These are phyloP conservation scores for Trichophyton schoenleinii DNA, from an alignment of 2,329 filamentous ascomycete genomes.

Conservation along the genomic window DNA sequence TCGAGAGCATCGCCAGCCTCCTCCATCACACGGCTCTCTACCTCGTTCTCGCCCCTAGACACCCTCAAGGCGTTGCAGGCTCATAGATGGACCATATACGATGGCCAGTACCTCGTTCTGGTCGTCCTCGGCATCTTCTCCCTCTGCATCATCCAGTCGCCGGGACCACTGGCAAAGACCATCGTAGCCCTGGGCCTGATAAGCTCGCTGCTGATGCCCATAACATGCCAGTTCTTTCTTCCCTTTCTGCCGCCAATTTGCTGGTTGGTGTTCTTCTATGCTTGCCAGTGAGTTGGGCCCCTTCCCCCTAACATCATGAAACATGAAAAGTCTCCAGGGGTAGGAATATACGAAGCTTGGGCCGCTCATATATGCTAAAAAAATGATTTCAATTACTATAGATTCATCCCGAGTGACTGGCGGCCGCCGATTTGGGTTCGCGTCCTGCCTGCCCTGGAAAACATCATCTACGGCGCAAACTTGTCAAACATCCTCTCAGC, in stretches of 20 bases:
- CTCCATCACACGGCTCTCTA: constrained; percentile 63
- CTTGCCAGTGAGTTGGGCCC: constrained; percentile 61
- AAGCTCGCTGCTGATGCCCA: constrained; percentile 62
- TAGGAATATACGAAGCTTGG: background rate
- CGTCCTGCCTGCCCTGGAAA: constrained; percentile 84
- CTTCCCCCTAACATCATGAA: no score
- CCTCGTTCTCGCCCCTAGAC: constrained; percentile 67
- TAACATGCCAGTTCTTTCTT: constrained; percentile 81
- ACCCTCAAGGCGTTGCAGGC: constrained; percentile 62
- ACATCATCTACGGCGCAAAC: constrained; percentile 91
- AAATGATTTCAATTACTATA: constrained; percentile 25
- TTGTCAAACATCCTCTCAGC: constrained; percentile 90
- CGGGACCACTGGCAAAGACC: constrained; percentile 67
- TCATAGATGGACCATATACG: constrained; percentile 69
- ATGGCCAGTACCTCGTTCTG: constrained; percentile 71
- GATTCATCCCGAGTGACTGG: constrained; percentile 80
- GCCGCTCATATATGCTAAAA: background rate
- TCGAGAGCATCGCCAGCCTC: constrained; percentile 55
- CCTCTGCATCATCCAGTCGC: constrained; percentile 64
- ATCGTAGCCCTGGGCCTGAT: constrained; percentile 55
- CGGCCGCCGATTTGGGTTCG: constrained; percentile 91
- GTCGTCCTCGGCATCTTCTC: constrained; percentile 68
- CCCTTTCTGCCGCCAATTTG: constrained; percentile 74
- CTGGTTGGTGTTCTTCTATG: constrained; percentile 85
- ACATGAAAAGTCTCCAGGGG: no score